Base-by-base conservation (phyloP, 352 stramenopile genomes). In the Phytophthora sojae region DNA sequence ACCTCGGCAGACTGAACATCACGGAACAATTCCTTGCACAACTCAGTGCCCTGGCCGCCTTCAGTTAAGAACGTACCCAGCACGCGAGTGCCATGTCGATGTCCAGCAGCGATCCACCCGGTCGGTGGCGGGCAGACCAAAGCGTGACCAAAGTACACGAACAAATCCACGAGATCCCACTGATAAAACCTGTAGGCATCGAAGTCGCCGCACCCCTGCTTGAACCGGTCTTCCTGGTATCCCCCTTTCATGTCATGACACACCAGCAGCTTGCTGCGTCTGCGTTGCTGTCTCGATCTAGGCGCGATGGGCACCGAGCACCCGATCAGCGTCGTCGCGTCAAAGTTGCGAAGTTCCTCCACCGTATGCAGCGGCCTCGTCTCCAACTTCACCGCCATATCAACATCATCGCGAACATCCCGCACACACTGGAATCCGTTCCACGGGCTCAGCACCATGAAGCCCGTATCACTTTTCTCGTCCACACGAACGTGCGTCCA, bases 171-270 rank as follows among this genome's bases (percentile, higher is more conserved):
- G 6, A 86, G 53, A 45, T 83, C 79, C 82, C 82, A 90, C 55
- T 88, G 75, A 55, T 86, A 90, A 15, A 88, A 76, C 39, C 77
- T 55, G 52, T 86, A 81, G 17, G 70, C 76, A 25, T 83, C 67
- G 62, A 80, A 82, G 35, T 74, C 67, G 3, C 61, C 17, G 49
- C 75, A 71, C n/a, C 77, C 69, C 68, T 84, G 74, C 11, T 75
- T 79, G 50, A 82, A 80, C 17, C 77, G 71, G 54, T 80, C 74
- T 55, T 69, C 61, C 37, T 80, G 62, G 51, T 83, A 91, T 6
- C 77, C 81, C n/a, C 79, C 81, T 62, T 76, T 74, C 79, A 91
- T 79, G 39, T 89, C 81, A 54, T 89, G 79, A 19, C 80, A 91
- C 21, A 89, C 76, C 50, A 91, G 64, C 60, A 91, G 53, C 54